Conservation (phyloP, 2,329 filamentous ascomycete species). For the Fusarium anguioides region DNA sequence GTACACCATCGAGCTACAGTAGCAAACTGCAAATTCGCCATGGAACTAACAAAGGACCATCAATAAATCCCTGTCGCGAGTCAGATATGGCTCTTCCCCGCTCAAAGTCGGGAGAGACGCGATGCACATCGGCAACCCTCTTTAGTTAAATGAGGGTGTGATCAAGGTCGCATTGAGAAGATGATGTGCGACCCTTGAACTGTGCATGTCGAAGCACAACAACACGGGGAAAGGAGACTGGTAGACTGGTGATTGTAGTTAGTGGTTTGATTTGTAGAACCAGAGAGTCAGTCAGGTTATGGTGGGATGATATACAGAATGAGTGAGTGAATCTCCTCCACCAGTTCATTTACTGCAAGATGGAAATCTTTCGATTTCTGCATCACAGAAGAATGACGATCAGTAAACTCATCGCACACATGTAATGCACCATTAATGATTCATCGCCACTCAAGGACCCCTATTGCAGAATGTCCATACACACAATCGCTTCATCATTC, state of each 20-base stretch:
- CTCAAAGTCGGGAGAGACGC: background rate
- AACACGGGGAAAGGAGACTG: conserved; percentile 16
- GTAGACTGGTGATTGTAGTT: background rate
- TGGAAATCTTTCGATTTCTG: background rate
- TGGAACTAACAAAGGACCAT: background rate
- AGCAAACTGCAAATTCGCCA: background rate
- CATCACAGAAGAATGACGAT: background rate
- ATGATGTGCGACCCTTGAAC: conserved; percentile 17
- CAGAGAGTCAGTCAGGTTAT: background rate
- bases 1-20: background rate
- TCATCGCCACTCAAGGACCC: conserved; percentile 26
- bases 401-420: background rate
- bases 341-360: conserved; percentile 25
- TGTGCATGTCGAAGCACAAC: conserved; percentile 3
- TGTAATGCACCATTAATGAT: background rate
- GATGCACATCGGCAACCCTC: conserved; percentile 13
- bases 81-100: conserved; percentile 21
- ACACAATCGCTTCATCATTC: conserved; percentile 4
- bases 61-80: background rate
- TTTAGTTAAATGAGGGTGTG: conserved; percentile 12
- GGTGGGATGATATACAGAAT: conserved; percentile 26
- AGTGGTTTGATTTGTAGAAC: background rate
- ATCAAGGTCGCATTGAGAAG: conserved; percentile 8
- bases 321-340: conserved; percentile 23
- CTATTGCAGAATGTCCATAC: conserved; percentile 12